Percentiles rank a stretch among this genome's conserved stretches.
Evolutionary conservation across 306 rosid species (phyloP).

Genomic region (Urtica urens): DNA sequence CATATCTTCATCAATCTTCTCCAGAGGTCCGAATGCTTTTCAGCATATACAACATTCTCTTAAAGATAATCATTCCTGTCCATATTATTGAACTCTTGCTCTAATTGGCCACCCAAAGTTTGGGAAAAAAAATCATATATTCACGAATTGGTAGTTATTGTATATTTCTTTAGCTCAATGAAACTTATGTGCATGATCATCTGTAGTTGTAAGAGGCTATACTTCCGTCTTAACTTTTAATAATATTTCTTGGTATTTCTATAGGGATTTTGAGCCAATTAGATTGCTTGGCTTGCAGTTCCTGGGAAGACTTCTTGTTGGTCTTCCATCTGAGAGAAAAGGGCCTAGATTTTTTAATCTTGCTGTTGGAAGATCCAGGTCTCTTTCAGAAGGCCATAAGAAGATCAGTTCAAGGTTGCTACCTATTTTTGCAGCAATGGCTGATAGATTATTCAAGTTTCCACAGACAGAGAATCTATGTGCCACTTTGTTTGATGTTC

Average conservation of each 20-base stretch:
- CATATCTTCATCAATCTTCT: slow-evolving; percentile 92
- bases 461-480: slow-evolving; percentile 77
- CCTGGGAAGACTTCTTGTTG: slow-evolving; percentile 89
- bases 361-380: slow-evolving; percentile 55
- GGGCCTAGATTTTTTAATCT: slow-evolving; percentile 82
- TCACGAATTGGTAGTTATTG: too few relatives aligned
- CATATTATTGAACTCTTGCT: too few relatives aligned
- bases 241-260: too few relatives aligned
- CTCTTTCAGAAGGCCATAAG: slow-evolving; percentile 47
- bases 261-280: slow-evolving; percentile 76
- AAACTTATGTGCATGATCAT: too few relatives aligned
- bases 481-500: slow-evolving; percentile 92
- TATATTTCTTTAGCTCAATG: too few relatives aligned
- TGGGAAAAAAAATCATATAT: too few relatives aligned
- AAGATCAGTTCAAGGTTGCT: slow-evolving; percentile 49
- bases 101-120: too few relatives aligned
- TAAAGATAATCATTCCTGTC: too few relatives aligned
- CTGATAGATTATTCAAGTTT: slow-evolving; percentile 85
- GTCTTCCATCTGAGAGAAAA: slow-evolving; percentile 84
- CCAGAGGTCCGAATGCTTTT: too few relatives aligned
- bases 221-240: too few relatives aligned
- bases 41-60: too few relatives aligned
- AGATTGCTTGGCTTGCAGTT: slow-evolving; percentile 90
- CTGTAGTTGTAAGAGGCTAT: too few relatives aligned
- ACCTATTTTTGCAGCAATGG: slow-evolving; percentile 66